A percentile compares a stretch with the other conserved stretches of the same genome.
Conservation (phyloP, 2,329 filamentous ascomycete genomes). For the Colletotrichum gloeosporioides region DNA sequence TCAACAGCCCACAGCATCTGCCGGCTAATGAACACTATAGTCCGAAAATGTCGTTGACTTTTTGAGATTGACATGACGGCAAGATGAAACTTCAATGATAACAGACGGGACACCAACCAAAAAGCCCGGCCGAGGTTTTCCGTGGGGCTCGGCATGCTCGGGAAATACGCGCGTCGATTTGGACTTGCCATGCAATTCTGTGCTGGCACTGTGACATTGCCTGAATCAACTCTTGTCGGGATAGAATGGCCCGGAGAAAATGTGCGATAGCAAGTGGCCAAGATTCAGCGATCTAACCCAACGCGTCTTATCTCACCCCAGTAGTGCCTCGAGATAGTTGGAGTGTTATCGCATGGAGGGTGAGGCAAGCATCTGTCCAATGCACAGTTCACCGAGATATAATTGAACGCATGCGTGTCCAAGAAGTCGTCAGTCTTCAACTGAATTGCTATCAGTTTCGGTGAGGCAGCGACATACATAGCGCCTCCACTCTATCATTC, state of each 20-base stretch:
- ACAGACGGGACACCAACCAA: neutral
- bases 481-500: neutral
- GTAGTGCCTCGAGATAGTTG: neutral
- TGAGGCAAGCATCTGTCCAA: neutral
- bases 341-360: neutral
- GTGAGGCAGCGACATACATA: neutral
- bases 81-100: neutral
- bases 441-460: neutral
- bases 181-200: neutral
- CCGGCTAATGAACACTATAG: neutral
- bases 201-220: neutral
- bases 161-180: neutral
- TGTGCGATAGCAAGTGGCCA: neutral
- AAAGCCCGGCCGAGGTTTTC: neutral
- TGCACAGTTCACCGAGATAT: neutral
- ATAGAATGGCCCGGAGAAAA: neutral
- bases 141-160: neutral
- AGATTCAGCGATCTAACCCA: neutral
- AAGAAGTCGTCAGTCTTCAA: neutral
- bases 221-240: neutral
- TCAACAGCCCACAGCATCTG: neutral
- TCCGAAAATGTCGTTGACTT: neutral
- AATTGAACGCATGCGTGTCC: neutral
- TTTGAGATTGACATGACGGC: neutral
- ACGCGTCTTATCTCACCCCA: neutral